These are phyloP conservation scores for Dipodascus albidus DNA, from an alignment of 805 yeast species.

Conservation along the genomic window DNA sequence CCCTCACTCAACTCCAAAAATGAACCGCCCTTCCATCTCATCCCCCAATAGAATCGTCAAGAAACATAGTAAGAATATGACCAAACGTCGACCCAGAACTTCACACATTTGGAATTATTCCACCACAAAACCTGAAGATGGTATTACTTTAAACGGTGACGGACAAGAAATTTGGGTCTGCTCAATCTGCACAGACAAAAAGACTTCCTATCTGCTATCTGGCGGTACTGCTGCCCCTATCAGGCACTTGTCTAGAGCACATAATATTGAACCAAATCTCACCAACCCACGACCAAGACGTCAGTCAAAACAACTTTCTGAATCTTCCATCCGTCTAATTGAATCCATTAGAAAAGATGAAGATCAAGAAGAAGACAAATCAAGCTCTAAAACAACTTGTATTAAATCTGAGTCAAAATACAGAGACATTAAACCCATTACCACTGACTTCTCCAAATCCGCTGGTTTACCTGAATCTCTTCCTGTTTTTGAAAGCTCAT, in stretches of 20 bases:
- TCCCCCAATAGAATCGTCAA: neutral
- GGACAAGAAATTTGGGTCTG: neutral
- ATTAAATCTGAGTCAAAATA: neutral
- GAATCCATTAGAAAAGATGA: neutral
- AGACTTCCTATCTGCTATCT: neutral
- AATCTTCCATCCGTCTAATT: neutral
- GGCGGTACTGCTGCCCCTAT: slow-evolving; percentile 1
- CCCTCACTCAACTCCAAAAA: neutral
- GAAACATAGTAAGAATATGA: neutral
- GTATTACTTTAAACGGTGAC: neutral
- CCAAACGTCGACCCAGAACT: slow-evolving; percentile 1
- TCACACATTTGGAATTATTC: neutral
- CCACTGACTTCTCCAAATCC: neutral
- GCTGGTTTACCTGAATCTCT: no score
- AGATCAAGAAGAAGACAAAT: neutral
- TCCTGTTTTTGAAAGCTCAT: neutral
- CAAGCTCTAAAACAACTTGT: neutral
- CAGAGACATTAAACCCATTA: neutral
- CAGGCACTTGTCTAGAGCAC: neutral
- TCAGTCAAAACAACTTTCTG: neutral
- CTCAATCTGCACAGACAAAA: neutral
- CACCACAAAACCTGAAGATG: neutral
- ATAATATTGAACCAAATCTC: neutral
- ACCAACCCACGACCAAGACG: neutral
- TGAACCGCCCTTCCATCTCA: neutral